Base-by-base conservation (phyloP, 306 rosid genomes). In the Quercus variabilis region DNA sequence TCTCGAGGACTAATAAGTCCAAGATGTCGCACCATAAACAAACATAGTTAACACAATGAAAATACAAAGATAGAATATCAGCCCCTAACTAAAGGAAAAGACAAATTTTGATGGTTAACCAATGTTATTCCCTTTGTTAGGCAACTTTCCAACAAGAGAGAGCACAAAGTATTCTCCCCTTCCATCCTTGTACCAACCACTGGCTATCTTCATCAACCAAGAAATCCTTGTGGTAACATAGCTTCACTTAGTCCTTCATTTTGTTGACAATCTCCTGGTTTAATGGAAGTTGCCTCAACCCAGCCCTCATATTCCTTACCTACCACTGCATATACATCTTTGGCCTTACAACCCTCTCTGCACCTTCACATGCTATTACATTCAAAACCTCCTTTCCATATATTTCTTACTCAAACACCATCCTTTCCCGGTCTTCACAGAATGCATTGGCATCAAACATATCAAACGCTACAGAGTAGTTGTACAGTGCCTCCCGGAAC, bases 121-220 rank as follows among this genome's bases (percentile, higher is more conserved):
- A 38, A 38, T 38, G 43, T 38, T 38, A 38, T 38, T 38, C 43
- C 43, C 43, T 38, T 38, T 6, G 43, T 38, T 38, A 38, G 43
- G 43, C 10, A 38, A 38, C 43, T 31, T 72, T 74, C 88, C 86
- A 85, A 30, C 80, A 75, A 64, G 88, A 75, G 33, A 71, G 67
- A 10, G 83, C 86, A 54, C 11, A 23, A 15, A 67, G 0, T 25
- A 26, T 80, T 30, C 79, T 56, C 38, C 86, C 86, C 69, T 76
- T 85, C 88, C 88, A 85, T 3, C 83, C 81, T 51, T 71, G 85
- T 55, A 85, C 62, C 79, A 85, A 35, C 88, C 86, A 85, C n/a
- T 70, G 55, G n/a, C 80, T 77, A 30, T 82, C 81, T 64, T 76
- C 73, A 3, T 79, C 86, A 5, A 85, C 21, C 19, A 59, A 31